Evolutionary conservation across 768 basidiomycete genomes (phyloP), one percentile per base, ranked within the genome.

Genomic region (Psilocybe sp.): DNA sequence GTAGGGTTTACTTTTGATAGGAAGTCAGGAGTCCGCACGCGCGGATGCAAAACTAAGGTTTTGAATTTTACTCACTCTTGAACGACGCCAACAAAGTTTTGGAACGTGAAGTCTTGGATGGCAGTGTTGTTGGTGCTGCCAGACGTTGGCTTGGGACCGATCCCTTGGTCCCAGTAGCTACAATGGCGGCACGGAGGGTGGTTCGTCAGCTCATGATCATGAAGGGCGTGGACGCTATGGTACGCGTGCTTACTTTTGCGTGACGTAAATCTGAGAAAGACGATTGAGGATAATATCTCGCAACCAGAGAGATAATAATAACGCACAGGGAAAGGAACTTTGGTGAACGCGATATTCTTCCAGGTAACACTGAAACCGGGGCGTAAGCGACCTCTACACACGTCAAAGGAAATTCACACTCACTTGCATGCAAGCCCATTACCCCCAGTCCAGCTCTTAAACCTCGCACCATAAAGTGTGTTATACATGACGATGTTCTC

Each of bases 371-470:
- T 83, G 53, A 3, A 36, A 28, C 2, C 38, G 18, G 28, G n/a
- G 7, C 32, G 31, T 56, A 23, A n/a, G 28, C 5, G 10, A 33
- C 37, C 7, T 32, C 19, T 42, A 3, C 1, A 40, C 36, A 23
- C 40, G 11, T 13, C 12, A 12, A 44, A 37, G 16, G 1, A 12
- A 9, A 28, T n/a, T 28, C 7, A 19, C 10, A 55, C 73, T 5
- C 52, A 82, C 81, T 84, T 84, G 40, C 72, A 64, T 1, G 80
- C 80, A 2, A 78, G 46, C 0, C 83, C 82, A 49, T 80, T 79
- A 31, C 82, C 82, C 0, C 82, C 82, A 1, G 79, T 77, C 81
- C 81, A 84, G 58, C 82, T 84, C 67, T 84, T 84, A 69, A 84
- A 85, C 9, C 82, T 74, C n/a, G 81, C 82, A 6, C 68, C 82